These are phyloP conservation scores for Pythium coloratum DNA, from an alignment of 352 stramenopile species.

Conservation along the genomic window DNA sequence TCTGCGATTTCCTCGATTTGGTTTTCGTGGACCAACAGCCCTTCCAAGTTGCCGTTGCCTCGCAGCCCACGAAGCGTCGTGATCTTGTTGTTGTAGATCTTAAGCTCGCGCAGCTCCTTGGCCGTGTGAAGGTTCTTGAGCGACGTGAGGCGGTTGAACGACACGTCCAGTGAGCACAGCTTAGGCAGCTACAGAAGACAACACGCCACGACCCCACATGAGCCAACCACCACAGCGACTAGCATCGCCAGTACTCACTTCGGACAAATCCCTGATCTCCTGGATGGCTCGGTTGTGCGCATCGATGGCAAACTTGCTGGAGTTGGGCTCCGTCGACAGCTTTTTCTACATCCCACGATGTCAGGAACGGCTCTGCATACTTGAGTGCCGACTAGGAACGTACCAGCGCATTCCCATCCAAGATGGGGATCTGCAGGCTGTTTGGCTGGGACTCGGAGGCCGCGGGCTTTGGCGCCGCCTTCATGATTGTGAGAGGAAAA, in stretches of 20 bases:
- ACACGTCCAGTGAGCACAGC: constrained; percentile 74
- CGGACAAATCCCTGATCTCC: constrained; percentile 61
- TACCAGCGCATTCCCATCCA: constrained; percentile 25
- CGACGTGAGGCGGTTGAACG: constrained; percentile 66
- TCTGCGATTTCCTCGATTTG: constrained; percentile 57
- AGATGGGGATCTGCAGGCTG: constrained; percentile 14
- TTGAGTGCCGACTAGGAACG: background rate
- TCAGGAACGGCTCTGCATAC: background rate
- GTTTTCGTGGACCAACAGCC: constrained; percentile 71
- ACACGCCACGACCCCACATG: background rate
- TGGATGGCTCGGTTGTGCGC: constrained; percentile 70
- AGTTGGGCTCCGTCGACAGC: constrained; percentile 69
- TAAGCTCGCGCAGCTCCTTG: constrained; percentile 68
- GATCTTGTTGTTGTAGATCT: constrained; percentile 84
- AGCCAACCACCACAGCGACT: background rate
- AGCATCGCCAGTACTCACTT: constrained; percentile 32
- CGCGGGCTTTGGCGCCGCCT: background rate
- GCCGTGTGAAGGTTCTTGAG: constrained; percentile 62
- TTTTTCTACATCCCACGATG: constrained; percentile 18
- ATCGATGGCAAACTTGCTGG: constrained; percentile 78
- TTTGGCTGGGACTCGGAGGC: constrained; percentile 6
- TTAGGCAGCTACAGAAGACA: constrained; percentile 48
- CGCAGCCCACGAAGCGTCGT: constrained; percentile 50
- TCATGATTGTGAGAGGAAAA: background rate
- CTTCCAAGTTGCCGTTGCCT: constrained; percentile 61